Base-by-base conservation (phyloP, 225 moss, liverwort and hornwort species). In the Pseudoscleropodium purum region DNA sequence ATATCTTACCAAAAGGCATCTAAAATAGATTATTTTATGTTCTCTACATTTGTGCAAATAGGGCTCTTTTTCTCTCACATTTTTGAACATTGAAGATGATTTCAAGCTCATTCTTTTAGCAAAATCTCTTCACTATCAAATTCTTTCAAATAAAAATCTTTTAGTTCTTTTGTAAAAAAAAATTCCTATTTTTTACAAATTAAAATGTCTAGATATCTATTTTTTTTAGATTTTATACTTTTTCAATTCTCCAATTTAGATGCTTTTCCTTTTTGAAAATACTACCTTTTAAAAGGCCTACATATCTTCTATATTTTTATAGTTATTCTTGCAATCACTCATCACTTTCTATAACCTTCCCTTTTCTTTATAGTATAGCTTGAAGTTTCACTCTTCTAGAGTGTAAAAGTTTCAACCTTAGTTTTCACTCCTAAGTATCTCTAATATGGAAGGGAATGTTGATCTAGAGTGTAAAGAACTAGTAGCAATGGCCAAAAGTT, bases 61-160 rank as follows among this genome's bases (percentile, higher is more conserved):
- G 5, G 5, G 4, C 5, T 65, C 9, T 9, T 0, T 65, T 0
- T 4, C 5, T 1, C 1, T 1, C 1, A 0, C 5, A 65, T 2
- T 65, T 65, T 4, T 33, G 5, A 65, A 33, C 33, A 65, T 33
- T 33, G 9, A 65, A 65, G 8, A 8, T 64, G 33, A 65, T 33
- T 64, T 64, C 31, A 64, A 30, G 31, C 15, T 64, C 31, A 64
- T 30, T 16, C 8, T 64, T 65, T 65, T 18, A 33, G 65, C 34
- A 0, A 34, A 65, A 65, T 34, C 33, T 65, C 16, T 65, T 34
- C 10, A 65, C 2, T 15, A 30, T 34, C 34, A 65, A 65, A 2
- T 65, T 5, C 5, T 31, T 0, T 18, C 1, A 65, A 56, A 34
- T 18, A 16, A 8, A 4, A 34, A 31, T 4, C 5, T 17, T 9